Percentiles rank a stretch among this genome's conserved stretches.
These are phyloP conservation scores for Mrakiaceae sp. DNA, from an alignment of 1,284 basidiomycete genomes.

Conservation along the genomic window DNA sequence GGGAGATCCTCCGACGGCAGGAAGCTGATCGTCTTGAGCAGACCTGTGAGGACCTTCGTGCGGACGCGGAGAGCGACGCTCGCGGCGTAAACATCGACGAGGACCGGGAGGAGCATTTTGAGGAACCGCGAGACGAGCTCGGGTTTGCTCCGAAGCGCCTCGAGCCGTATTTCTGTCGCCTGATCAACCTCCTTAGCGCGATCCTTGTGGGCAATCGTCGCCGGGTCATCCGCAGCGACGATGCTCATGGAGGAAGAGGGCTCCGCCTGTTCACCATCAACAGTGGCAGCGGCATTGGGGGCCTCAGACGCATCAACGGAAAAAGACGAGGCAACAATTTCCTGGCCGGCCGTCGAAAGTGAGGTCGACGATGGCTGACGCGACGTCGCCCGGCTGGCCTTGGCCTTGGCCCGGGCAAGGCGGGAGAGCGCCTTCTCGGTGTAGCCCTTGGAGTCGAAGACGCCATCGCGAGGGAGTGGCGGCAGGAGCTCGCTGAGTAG, in stretches of 20 bases:
- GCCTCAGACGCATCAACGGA: not conserved
- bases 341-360: not conserved
- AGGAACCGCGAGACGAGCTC: slow-evolving; percentile 70
- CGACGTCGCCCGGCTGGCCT: slow-evolving; percentile 44
- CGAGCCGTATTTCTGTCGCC: slow-evolving; percentile 32
- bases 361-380: slow-evolving; percentile 6
- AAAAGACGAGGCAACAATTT: not conserved
- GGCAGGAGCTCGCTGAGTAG: slow-evolving; percentile 82
- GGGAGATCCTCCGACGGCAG: slow-evolving; percentile 64
- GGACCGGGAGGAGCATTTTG: slow-evolving; percentile 73
- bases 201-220: slow-evolving; percentile 1
- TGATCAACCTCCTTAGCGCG: slow-evolving; percentile 30
- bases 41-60: slow-evolving; percentile 69
- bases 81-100: slow-evolving; percentile 90
- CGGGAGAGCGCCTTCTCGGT: slow-evolving; percentile 70
- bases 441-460: slow-evolving; percentile 82
- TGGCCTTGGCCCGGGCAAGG: slow-evolving; percentile 62
- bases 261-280: not conserved
- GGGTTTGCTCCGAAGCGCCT: slow-evolving; percentile 58
- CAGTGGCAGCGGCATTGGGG: slow-evolving; percentile 5
- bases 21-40: slow-evolving; percentile 82
- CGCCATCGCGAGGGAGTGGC: slow-evolving; percentile 82
- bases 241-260: not conserved
- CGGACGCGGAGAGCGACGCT: slow-evolving; percentile 76
- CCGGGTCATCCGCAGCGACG: slow-evolving; percentile 3